Evolutionary conservation across 306 rosid genomes (phyloP).

Genomic region (Cotoneaster glaucophyllus): DNA sequence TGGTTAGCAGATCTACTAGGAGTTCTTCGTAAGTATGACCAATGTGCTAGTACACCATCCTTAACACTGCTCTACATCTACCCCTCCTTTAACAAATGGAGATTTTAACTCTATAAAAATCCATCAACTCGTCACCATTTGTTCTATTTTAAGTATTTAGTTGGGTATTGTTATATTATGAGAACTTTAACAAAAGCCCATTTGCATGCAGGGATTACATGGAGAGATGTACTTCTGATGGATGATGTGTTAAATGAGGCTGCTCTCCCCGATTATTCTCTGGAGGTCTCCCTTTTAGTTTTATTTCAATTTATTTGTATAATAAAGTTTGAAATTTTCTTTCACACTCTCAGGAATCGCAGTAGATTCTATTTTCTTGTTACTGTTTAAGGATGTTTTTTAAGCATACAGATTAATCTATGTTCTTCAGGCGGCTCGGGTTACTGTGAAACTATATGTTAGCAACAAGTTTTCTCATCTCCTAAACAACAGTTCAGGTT

Average conservation of each 20-base stretch:
- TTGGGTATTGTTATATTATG: too few relatives aligned
- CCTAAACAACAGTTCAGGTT: conserved; percentile 60
- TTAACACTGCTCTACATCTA: not conserved
- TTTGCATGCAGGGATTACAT: conserved; percentile 45
- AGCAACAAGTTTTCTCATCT: conserved; percentile 60
- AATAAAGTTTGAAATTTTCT: not conserved
- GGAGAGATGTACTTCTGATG: conserved; percentile 63
- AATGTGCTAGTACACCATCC: not conserved
- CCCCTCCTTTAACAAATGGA: not conserved
- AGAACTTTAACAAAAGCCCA: conserved; percentile 8
- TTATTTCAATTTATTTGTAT: not conserved
- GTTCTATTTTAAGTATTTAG: not conserved
- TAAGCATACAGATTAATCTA: conserved; percentile 9
- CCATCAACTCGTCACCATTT: not conserved
- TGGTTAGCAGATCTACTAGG: conserved; percentile 46
- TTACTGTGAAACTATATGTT: conserved; percentile 38
- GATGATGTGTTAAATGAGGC: conserved; percentile 72
- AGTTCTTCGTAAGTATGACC: conserved; percentile 59
- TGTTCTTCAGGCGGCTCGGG: conserved; percentile 51
- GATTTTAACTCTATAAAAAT: not conserved
- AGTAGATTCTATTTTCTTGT: not conserved
- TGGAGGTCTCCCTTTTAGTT: conserved; percentile 45
- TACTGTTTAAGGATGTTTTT: conserved; percentile 1
- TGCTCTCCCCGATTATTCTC: conserved; percentile 47
- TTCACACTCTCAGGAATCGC: not conserved